Base-by-base conservation (phyloP, 345 rosid genomes). In the Euphorbia tirucalli region DNA sequence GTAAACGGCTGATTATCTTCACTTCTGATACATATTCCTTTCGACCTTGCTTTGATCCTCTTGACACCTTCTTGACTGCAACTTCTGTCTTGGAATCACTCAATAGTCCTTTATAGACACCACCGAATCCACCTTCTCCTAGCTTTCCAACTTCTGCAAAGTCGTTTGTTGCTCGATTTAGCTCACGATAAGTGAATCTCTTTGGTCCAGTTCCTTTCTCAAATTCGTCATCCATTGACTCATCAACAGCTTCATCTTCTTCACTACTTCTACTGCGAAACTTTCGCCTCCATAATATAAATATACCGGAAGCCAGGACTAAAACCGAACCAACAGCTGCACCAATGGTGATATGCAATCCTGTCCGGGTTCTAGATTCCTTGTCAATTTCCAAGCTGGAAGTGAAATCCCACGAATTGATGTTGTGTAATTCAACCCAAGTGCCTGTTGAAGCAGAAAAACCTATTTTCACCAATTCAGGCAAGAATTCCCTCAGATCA, bases 41-140 rank as follows among this genome's bases (percentile, higher is more conserved):
- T 41, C 58, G 69, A 3, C 78, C 78, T 44, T 75, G 78, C 49
- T 55, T 75, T 13, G 74, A 75, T 54, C 70, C 74, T 56, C 65
- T 75, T 2, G 78, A 75, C 3, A 69, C 74, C 58, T 49, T 69
- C 60, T 75, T 75, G 11, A 75, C 79, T 0, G 79, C 79, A 1
- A 75, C 31, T 56, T 70, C 66, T 22, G 74, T 43, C 25, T 35
- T 64, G 48, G 74, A 65, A 28, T 61, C 65, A 19, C 15, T 56
- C 60, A 70, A 21, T 9, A 70, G 35, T 54, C 79, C 79, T 27
- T 70, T 75, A 68, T 70, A 75, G 54, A 75, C 79, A 21, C 79
- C 79, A 61, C 79, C 79, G 24, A 75, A 75, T 75, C 79, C 79
- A 44, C 74, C 79, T 55, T 75, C 79, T 11, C 79, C 74, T 1